phyloP scores from a whole-genome alignment of 1,139 yeast species.

The Nematodospora anomalae region DNA sequence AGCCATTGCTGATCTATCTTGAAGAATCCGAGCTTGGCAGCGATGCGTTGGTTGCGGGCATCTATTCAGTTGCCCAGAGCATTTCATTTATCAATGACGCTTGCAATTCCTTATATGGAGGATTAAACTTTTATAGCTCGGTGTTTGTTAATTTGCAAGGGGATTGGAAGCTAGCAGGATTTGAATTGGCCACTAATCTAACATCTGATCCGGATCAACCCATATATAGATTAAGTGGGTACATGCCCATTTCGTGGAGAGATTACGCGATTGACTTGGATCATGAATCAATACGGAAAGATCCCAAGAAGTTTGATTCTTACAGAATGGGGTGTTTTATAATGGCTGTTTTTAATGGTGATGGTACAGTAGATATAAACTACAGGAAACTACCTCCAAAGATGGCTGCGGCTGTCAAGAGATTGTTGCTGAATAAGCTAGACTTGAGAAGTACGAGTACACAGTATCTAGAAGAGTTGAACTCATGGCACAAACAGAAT shows the following conservation, averaged over 20 bases:
- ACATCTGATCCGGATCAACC: constrained; percentile 53
- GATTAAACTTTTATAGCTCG: constrained; percentile 50
- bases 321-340: constrained; percentile 62
- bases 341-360: constrained; percentile 34
- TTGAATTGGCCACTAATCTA: constrained; percentile 64
- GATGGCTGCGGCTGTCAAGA: constrained; percentile 9
- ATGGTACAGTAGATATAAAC: constrained; percentile 20
- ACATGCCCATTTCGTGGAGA: constrained; percentile 9
- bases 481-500: constrained; percentile 39
- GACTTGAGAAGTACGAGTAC: constrained; percentile 50
- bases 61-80: constrained; percentile 56
- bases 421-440: constrained; percentile 10
- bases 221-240: constrained; percentile 29
- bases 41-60: constrained; percentile 55
- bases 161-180: constrained; percentile 85
- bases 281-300: constrained; percentile 21
- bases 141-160: constrained; percentile 67
- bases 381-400: constrained; percentile 10
- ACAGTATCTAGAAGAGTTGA: constrained; percentile 49
- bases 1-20: constrained; percentile 51
- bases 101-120: constrained; percentile 67
- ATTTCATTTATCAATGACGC: constrained; percentile 62
- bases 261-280: constrained; percentile 9
- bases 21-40: constrained; percentile 24
- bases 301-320: constrained; percentile 62